Evolutionary conservation across 768 basidiomycete species (phyloP), one percentile per base, ranked within the genome.

Genomic region (Tulasnella sp.): DNA sequence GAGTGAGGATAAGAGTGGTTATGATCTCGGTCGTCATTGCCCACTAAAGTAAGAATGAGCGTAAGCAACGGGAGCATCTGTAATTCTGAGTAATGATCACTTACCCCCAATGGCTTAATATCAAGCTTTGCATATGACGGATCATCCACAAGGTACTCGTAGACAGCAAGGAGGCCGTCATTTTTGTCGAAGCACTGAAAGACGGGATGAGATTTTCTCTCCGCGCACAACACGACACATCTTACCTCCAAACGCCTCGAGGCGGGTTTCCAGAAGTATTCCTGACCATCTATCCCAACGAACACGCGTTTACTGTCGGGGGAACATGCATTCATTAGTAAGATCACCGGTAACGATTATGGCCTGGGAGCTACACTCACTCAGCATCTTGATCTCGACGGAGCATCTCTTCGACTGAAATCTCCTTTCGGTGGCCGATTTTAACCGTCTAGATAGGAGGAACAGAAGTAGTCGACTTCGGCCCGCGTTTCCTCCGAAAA

Each of bases 241-340:
- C 79, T 19, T 45, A 80, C 80, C 75, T 80, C 74, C 11, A 80
- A 67, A 9, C 75, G 22, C 14, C 72, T 39, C 15, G 80, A 79
- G 12, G 79, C 76, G n/a, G 49, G 76, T 81, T 87, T 89, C 93
- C 93, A 94, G 82, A 93, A 94, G 82, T 88, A 89, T 71, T 91
- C 88, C 77, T 84, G 88, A 52, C 91, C 90, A 79, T 87, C 89
- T 79, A 89, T 90, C 12, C 89, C 87, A 68, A 86, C 87, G 82
- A 93, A 94, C 82, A 92, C 93, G 71, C 91, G 87, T 38, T 91
- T 91, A 67, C 92, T 93, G 85, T 86, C 79, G 89, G 90, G 34
- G 17, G 25, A 40, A 69, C 31, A 67, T 67, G 64, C 29, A 17
- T 37, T 15, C 8, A 8, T 69, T 14, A 69, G 25, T 42, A 25